A percentile compares a stretch with the other conserved stretches of the same genome.
Conservation (phyloP, 1,284 basidiomycete species). For the Phylloboletellus chloephorus region DNA sequence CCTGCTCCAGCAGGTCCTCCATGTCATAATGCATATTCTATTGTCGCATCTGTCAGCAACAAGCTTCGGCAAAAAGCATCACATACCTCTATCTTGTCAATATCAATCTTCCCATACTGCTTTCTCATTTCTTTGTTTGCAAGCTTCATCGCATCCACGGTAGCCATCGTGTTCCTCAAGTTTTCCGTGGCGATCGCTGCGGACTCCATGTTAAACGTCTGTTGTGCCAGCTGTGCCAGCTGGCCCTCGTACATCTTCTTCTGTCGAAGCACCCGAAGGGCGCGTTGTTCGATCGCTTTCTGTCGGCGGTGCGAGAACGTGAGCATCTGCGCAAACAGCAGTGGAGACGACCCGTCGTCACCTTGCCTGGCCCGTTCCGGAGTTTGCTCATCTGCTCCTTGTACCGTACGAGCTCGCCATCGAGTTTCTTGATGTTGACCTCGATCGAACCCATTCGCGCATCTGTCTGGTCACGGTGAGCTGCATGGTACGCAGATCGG, state of each 20-base stretch:
- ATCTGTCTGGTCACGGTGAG: constrained; percentile 64
- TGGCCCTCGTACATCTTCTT: constrained; percentile 96
- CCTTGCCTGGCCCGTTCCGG: constrained; percentile 93
- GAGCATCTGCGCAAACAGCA: background rate
- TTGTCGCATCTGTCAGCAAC: constrained; percentile 1
- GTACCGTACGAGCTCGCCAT: constrained; percentile 88
- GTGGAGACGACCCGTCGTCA: constrained; percentile 27
- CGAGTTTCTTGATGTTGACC: constrained; percentile 96
- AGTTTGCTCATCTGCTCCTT: constrained; percentile 97
- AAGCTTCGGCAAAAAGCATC: constrained; percentile 17
- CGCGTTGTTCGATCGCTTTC: constrained; percentile 93
- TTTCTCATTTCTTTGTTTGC: constrained; percentile 97
- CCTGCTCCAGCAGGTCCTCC: constrained; percentile 96
- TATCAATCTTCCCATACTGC: constrained; percentile 96
- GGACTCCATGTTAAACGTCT: constrained; percentile 99
- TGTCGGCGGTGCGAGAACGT: constrained; percentile 30
- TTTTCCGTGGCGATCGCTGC: constrained; percentile 96
- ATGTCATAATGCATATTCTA: constrained; percentile 95
- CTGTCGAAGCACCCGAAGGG: constrained; percentile 90
- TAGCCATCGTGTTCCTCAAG: constrained; percentile 99
- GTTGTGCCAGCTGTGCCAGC: constrained; percentile 86
- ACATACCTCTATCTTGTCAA: constrained; percentile 95
- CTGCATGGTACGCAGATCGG: constrained; percentile 9
- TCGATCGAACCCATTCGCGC: constrained; percentile 85
- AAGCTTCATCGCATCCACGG: constrained; percentile 94